Conservation (phyloP, 2,329 filamentous ascomycete species). For the Corinectria fuckeliana region DNA sequence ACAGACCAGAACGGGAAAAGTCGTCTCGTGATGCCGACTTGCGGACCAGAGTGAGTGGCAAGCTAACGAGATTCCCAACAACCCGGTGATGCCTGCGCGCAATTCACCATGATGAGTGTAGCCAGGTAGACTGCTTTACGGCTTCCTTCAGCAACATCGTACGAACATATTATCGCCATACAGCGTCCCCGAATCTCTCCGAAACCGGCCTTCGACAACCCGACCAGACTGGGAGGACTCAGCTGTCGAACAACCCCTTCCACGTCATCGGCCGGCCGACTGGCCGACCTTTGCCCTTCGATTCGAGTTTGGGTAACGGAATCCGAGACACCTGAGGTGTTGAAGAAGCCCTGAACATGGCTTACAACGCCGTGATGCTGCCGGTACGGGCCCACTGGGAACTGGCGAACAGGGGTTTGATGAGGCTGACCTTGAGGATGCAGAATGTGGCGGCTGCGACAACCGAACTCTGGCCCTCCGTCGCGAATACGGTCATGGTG, state of each 20-base stretch:
- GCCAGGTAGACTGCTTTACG: conserved; percentile 30
- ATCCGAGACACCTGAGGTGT: conserved; percentile 17
- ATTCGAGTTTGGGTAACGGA: conserved; percentile 6
- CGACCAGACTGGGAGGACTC: neutral
- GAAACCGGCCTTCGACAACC: neutral
- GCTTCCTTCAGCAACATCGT: conserved; percentile 24
- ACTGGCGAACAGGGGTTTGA: conserved; percentile 7
- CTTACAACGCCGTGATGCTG: conserved; percentile 39
- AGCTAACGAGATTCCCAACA: conserved; percentile 31
- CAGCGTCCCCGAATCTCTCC: neutral
- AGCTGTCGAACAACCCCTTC: conserved; percentile 13
- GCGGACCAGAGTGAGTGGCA: conserved; percentile 39
- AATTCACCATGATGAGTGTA: conserved; percentile 38
- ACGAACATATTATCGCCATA: conserved; percentile 10
- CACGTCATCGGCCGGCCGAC: conserved; percentile 32
- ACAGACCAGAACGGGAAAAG: conserved; percentile 31
- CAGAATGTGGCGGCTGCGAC: conserved; percentile 52
- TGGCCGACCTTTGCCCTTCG: conserved; percentile 15
- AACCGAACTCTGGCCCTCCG: conserved; percentile 54
- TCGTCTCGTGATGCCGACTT: conserved; percentile 39
- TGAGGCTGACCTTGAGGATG: conserved; percentile 27
- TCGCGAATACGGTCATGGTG: conserved; percentile 48
- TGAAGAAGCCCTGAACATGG: conserved; percentile 28
- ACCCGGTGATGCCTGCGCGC: conserved; percentile 31
- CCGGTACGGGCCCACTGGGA: conserved; percentile 35